Conservation (phyloP, 208 protist species). For the Wallacemonas sp. region DNA sequence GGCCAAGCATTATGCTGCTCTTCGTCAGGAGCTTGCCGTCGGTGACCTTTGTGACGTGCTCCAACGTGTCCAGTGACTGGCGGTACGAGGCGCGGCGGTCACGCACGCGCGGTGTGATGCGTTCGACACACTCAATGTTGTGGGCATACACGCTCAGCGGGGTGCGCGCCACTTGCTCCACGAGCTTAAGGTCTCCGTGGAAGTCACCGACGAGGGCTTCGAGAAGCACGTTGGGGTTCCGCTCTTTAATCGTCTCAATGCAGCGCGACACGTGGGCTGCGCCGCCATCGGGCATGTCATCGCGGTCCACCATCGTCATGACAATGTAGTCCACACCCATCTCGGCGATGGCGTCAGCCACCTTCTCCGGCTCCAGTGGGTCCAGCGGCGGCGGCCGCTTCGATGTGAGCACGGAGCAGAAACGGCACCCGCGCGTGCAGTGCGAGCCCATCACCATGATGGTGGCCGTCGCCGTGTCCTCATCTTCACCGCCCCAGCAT, state of each 20-base stretch:
- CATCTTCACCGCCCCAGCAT: conserved; percentile 95
- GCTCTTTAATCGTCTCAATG: conserved; percentile 86
- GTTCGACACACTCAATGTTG: conserved; percentile 98
- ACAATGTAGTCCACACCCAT: conserved; percentile 99
- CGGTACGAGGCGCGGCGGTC: conserved; percentile 95
- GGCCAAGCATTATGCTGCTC: conserved; percentile 98
- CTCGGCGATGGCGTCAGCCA: conserved; percentile 90
- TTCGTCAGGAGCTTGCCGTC: conserved; percentile 94
- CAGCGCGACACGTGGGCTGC: conserved; percentile 92
- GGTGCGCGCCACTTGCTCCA: conserved; percentile 86
- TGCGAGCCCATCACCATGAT: conserved; percentile 99
- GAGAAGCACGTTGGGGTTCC: conserved; percentile 78
- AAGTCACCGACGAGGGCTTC: conserved; percentile 98
- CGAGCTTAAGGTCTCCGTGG: conserved; percentile 79
- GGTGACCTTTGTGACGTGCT: conserved; percentile 86
- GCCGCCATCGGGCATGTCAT: conserved; percentile 95
- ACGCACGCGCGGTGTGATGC: conserved; percentile 89
- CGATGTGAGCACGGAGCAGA: conserved; percentile 97
- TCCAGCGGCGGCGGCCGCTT: conserved; percentile 94
- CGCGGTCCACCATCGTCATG: conserved; percentile 97
- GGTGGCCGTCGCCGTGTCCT: conserved; percentile 93
- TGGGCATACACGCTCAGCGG: conserved; percentile 98
- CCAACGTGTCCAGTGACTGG: conserved; percentile 94
- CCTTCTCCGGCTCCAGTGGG: conserved; percentile 92
- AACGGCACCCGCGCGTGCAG: conserved; percentile 98